Evolutionary conservation across 495 filamentous ascomycete species (phyloP), one percentile per base, ranked within the genome.

Genomic region (Penicillium ochrochloron): DNA sequence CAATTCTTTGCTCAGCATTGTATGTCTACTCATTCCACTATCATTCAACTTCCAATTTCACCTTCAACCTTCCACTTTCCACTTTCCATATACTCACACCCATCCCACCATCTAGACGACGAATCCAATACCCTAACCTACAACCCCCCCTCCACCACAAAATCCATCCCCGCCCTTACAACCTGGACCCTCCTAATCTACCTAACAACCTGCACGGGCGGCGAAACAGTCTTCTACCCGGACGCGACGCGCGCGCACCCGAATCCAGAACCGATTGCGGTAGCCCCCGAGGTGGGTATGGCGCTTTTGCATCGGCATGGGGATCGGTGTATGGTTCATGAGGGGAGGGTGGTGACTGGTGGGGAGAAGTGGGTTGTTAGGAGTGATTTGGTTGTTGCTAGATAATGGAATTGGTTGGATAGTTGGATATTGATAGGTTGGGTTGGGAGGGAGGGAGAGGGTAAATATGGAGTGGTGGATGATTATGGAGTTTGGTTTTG

Each of bases 321-420:
- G 1, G 85, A 92, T 64, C 87, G 91, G 52, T 97, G 94, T 76
- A 86, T 97, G 83, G 76, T 97, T 57, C 94, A 97, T 77, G 93
- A 98, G 74, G 93, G 93, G 9, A 83, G 81, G 63, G 85, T 95
- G 68, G 94, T 97, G 0, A 84, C 73, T 0, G 80, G 83, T 46
- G 94, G 94, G 15, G 93, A 96, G 74, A 97, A 97, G 73, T 97
- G 94, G 94, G 89, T 98, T 57, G 83, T 97, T 57, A 80, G 94
- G 59, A 96, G 89, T 57, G 94, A 97, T 81, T 75, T 97, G 59
- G 93, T 93, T 68, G 88, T 96, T 21, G 85, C 71, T 67, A 78
- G 81, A 62, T 90, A 7, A 23, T 46, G 61, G 75, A 59, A 19
- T 9, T 25, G 33, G 34, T 29, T 27, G 27, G 3, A n/a, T 19